phyloP scores from a whole-genome alignment of 140 eudicot genomes.

The Cichorium intybus region DNA sequence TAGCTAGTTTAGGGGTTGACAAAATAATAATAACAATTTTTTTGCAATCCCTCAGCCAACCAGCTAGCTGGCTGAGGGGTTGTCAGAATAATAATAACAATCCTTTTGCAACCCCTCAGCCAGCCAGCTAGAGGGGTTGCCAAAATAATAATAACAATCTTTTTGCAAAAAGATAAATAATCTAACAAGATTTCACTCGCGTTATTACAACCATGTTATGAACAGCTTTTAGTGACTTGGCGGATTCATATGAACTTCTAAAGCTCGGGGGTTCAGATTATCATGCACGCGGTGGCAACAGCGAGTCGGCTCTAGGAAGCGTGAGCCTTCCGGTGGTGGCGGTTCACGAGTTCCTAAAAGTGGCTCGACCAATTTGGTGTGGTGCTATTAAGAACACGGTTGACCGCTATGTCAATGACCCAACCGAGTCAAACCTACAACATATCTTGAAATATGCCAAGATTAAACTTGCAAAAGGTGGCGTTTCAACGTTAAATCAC shows the following conservation, averaged over 20 bases:
- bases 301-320: slow-evolving; percentile 79
- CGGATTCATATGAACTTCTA: slow-evolving; percentile 69
- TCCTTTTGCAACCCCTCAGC: too few relatives aligned
- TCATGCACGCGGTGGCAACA: slow-evolving; percentile 85
- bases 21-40: too few relatives aligned
- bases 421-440: slow-evolving; percentile 66
- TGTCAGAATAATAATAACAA: too few relatives aligned
- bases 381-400: slow-evolving; percentile 55
- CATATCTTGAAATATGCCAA: slow-evolving; percentile 46
- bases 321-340: slow-evolving; percentile 72
- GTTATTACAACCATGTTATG: background rate
- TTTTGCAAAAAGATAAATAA: background rate
- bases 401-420: slow-evolving; percentile 56
- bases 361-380: slow-evolving; percentile 94
- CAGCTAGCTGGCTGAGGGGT: too few relatives aligned
- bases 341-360: slow-evolving; percentile 65
- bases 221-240: slow-evolving; percentile 82
- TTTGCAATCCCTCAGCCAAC: too few relatives aligned
- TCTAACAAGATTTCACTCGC: background rate
- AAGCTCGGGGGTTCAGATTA: slow-evolving; percentile 97
- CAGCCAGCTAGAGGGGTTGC: too few relatives aligned
- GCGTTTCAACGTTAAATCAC: slow-evolving; percentile 10
- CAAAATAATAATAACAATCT: too few relatives aligned
- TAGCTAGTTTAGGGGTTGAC: too few relatives aligned
- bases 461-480: slow-evolving; percentile 27